Evolutionary conservation across 1,284 basidiomycete species (phyloP).

Genomic region (Salmacisia buchloeana): DNA sequence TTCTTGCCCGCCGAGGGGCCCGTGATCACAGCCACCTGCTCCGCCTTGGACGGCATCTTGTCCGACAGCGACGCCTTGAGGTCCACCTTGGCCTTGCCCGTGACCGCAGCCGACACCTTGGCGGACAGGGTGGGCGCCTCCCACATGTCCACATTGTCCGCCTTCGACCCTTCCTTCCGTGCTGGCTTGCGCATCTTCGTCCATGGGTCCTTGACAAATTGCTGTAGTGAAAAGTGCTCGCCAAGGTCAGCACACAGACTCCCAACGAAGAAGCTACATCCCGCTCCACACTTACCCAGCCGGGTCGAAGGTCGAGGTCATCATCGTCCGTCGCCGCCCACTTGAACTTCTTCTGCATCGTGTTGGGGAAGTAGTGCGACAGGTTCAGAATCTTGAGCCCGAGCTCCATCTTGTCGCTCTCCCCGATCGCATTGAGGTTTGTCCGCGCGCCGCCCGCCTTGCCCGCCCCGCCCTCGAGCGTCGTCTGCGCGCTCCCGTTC

Average conservation of each 20-base stretch:
- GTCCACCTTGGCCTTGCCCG: neutral
- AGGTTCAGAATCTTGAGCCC: conserved; percentile 8
- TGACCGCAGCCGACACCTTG: conserved; percentile 21
- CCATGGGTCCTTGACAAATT: conserved; percentile 41
- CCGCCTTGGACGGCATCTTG: conserved; percentile 13
- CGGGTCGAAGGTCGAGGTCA: conserved; percentile 9
- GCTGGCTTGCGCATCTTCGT: conserved; percentile 35
- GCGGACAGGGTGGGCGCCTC: conserved; percentile 23
- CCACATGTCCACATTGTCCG: conserved; percentile 6
- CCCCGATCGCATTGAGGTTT: conserved; percentile 18
- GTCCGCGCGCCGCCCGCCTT: neutral
- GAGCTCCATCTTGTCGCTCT: conserved; percentile 47
- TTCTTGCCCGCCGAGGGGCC: conserved; percentile 11
- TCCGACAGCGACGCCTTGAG: conserved; percentile 7
- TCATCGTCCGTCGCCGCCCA: conserved; percentile 29
- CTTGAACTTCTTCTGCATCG: conserved; percentile 50
- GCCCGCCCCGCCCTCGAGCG: neutral
- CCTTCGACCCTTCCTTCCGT: conserved; percentile 16
- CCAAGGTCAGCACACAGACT: neutral
- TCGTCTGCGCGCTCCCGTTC: neutral
- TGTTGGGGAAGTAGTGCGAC: conserved; percentile 35
- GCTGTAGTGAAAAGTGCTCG: neutral
- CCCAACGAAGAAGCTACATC: neutral
- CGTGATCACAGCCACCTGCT: conserved; percentile 4
- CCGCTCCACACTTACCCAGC: conserved; percentile 19